Base-by-base conservation (phyloP, 148 eudicot species). In the Vaccinium darrowii region DNA sequence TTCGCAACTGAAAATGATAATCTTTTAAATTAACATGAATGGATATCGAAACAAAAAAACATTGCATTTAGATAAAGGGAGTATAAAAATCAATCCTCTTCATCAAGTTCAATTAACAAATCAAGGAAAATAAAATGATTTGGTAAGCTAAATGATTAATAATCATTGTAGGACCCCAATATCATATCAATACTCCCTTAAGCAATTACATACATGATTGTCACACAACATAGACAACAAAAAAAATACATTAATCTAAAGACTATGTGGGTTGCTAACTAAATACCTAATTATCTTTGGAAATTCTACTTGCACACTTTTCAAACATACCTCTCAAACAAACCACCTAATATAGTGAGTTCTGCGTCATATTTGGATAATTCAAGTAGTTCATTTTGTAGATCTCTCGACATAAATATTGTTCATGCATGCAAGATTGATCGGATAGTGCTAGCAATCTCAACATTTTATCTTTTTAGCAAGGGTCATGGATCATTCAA, bases 111-210 rank as follows among this genome's bases (percentile, higher is more conserved):
- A 30, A 79, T 8, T 16, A 3, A 2, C 51, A 58, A 80, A 58
- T 80, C 53, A 27, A 80, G 39, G 52, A 80, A 33, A 80, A 30
- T 18, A 57, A 8, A 39, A 33, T 10, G 23, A 8, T 56, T 13
- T 33, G 53, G 73, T 60, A 54, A 81, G 71, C 83, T 60, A 60
- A 53, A 81, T 58, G 33, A 10, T 80, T 80, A 8, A 27, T 36
- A 23, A 36, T 76, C 25, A 56, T 76, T 76, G 54, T 49, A 47
- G 57, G 79, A 6, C 43, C 81, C 12, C 10, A 77, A 12, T 43
- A 49, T 69, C 74, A 12, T 50, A 52, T 25, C 81, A 78, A 23
- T 23, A 33, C 18, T 21, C 12, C 36, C 30, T 51, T 5, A n/a
- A 52, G 30, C 30, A 52, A 27, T 47, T 39, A 43, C 25, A 49